Percentiles rank a stretch among this genome's conserved stretches.
These are phyloP conservation scores for Curvularia eragrostidis DNA, from an alignment of 2,329 filamentous ascomycete species.

Conservation along the genomic window DNA sequence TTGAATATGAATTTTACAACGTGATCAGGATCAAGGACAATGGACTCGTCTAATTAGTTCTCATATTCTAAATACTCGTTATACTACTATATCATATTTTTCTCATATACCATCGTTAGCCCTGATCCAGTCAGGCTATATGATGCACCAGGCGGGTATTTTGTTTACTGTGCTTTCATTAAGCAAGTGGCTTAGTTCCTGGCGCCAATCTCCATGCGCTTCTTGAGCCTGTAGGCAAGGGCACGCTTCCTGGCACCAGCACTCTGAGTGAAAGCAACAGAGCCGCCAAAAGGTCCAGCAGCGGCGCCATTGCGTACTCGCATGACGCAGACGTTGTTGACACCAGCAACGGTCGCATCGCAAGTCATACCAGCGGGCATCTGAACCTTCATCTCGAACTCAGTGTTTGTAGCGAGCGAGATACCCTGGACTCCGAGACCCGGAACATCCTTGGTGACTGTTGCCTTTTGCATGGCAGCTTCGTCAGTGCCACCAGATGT, in stretches of 20 bases:
- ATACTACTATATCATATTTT: conserved; percentile 8
- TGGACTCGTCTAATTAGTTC: not conserved
- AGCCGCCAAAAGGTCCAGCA: conserved; percentile 72
- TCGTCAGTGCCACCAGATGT: conserved; percentile 69
- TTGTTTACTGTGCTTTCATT: not conserved
- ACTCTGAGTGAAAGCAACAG: conserved; percentile 69
- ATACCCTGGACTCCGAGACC: conserved; percentile 64
- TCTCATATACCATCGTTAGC: conserved; percentile 10
- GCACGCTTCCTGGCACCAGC: conserved; percentile 66
- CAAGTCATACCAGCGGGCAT: conserved; percentile 74
- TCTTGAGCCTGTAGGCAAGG: conserved; percentile 60
- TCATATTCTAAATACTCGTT: conserved; percentile 8
- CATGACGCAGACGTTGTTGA: conserved; percentile 68
- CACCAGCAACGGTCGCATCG: conserved; percentile 65
- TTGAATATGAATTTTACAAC: not conserved
- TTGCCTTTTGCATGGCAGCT: conserved; percentile 65
- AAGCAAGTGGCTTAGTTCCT: conserved; percentile 23
- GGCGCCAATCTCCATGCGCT: conserved; percentile 45
- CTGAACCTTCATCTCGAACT: conserved; percentile 69
- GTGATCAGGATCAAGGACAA: not conserved
- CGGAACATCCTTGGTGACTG: conserved; percentile 67
- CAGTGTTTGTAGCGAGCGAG: conserved; percentile 64
- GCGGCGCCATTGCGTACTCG: conserved; percentile 67
- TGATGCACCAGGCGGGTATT: not conserved
- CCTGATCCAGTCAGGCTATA: conserved; percentile 24